Evolutionary conservation across 2,329 filamentous ascomycete genomes (phyloP).

Genomic region (Aspergillus puulaauensis): DNA sequence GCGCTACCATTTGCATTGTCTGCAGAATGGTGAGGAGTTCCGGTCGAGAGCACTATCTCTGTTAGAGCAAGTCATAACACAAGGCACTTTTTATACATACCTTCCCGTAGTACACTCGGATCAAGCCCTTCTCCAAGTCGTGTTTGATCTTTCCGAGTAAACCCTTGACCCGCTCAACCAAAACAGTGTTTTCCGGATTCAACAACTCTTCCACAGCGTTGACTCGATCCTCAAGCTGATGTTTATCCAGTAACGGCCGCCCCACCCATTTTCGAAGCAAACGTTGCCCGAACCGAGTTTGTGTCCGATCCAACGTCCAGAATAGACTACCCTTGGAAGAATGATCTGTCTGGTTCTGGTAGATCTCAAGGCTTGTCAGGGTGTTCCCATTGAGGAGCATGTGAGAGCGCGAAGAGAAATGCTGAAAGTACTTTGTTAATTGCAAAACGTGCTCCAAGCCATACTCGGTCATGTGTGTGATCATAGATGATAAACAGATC

Average conservation of each 20-base stretch:
- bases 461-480: slow-evolving; percentile 86
- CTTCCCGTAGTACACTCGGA: slow-evolving; percentile 96
- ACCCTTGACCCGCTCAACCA: slow-evolving; percentile 71
- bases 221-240: slow-evolving; percentile 73
- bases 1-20: slow-evolving; percentile 76
- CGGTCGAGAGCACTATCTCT: slow-evolving; percentile 68
- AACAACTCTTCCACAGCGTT: slow-evolving; percentile 84
- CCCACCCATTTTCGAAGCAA: slow-evolving; percentile 94
- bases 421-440: slow-evolving; percentile 93
- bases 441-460: slow-evolving; percentile 94
- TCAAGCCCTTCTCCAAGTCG: slow-evolving; percentile 88
- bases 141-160: slow-evolving; percentile 70
- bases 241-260: slow-evolving; percentile 76
- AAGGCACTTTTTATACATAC: slow-evolving; percentile 21
- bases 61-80: slow-evolving; percentile 16
- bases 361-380: slow-evolving; percentile 89
- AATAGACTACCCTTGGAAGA: slow-evolving; percentile 84
- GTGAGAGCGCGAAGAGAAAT: slow-evolving; percentile 88
- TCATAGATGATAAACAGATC: slow-evolving; percentile 94
- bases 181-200: slow-evolving; percentile 62
- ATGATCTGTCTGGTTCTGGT: slow-evolving; percentile 89
- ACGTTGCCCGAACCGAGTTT: slow-evolving; percentile 83
- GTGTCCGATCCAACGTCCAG: slow-evolving; percentile 91
- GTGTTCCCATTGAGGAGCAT: slow-evolving; percentile 97
- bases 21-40: slow-evolving; percentile 85